Conservation (phyloP, 2,329 filamentous ascomycete genomes). For the Fusarium sp. region DNA sequence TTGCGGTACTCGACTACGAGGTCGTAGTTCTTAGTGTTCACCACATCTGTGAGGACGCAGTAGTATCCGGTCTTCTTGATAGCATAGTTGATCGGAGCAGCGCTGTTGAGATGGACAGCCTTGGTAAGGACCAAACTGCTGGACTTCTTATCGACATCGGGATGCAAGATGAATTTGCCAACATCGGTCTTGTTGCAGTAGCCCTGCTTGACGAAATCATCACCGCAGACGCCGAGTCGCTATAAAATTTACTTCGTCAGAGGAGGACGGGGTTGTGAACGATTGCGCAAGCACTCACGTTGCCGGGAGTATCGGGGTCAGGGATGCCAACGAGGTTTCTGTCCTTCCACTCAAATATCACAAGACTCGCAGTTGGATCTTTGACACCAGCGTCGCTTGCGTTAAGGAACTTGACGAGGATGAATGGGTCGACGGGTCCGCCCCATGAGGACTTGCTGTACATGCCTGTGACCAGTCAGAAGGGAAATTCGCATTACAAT, state of each 20-base stretch:
- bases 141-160: constrained; percentile 80
- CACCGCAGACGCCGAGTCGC: constrained; percentile 77
- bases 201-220: constrained; percentile 74
- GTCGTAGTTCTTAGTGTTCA: constrained; percentile 76
- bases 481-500: neutral
- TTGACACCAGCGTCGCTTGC: constrained; percentile 67
- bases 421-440: constrained; percentile 88
- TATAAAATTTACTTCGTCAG: constrained; percentile 41
- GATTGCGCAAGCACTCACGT: constrained; percentile 59
- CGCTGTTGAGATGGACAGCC: constrained; percentile 84
- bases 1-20: constrained; percentile 94
- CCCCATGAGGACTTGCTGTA: constrained; percentile 93
- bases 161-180: constrained; percentile 85
- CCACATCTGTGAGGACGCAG: constrained; percentile 85
- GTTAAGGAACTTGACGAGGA: constrained; percentile 82
- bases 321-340: constrained; percentile 81
- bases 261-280: constrained; percentile 4
- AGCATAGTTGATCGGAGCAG: constrained; percentile 81
- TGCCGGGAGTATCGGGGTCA: constrained; percentile 65
- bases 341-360: constrained; percentile 96
- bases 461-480: constrained; percentile 73
- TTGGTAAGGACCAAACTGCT: constrained; percentile 80
- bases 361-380: constrained; percentile 83
- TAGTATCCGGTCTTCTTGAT: constrained; percentile 96
- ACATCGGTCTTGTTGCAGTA: constrained; percentile 83